Conservation (phyloP, 1,284 basidiomycete species). For the Microbotryum intermedium region DNA sequence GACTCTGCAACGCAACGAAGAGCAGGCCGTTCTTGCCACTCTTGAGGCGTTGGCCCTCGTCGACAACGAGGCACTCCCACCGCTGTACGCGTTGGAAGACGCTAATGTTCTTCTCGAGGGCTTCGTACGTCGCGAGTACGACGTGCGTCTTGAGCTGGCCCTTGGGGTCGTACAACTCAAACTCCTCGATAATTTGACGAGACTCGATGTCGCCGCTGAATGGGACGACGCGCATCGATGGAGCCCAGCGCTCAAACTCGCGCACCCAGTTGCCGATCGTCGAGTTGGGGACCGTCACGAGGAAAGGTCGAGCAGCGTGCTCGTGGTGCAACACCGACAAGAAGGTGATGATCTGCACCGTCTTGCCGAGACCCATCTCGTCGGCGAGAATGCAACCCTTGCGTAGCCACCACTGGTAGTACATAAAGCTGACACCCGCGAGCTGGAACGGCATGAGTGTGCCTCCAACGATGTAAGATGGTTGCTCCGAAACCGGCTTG, state of each 20-base stretch:
- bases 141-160: constrained; percentile 47
- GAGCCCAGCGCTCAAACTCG: constrained; percentile 87
- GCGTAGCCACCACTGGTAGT: constrained; percentile 68
- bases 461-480: constrained; percentile 26
- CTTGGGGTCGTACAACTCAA: constrained; percentile 63
- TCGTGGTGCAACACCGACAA: constrained; percentile 63
- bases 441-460: constrained; percentile 48
- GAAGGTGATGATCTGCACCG: constrained; percentile 77
- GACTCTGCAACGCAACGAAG: constrained; percentile 70
- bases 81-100: constrained; percentile 72
- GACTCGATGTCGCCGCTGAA: constrained; percentile 45
- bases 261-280: constrained; percentile 72
- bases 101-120: constrained; percentile 46
- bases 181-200: constrained; percentile 69
- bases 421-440: constrained; percentile 85
- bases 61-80: constrained; percentile 86
- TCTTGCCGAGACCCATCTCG: constrained; percentile 89
- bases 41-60: constrained; percentile 59
- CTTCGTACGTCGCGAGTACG: constrained; percentile 80
- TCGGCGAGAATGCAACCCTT: constrained; percentile 93
- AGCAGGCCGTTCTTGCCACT: constrained; percentile 59
- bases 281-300: constrained; percentile 90
- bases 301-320: constrained; percentile 60
- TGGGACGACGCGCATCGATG: constrained; percentile 67
- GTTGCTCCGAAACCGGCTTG: constrained; percentile 22